Percentiles rank a stretch among this genome's conserved stretches.
Evolutionary conservation across 2,329 filamentous ascomycete species (phyloP).

Genomic region (Xylaria sp.): DNA sequence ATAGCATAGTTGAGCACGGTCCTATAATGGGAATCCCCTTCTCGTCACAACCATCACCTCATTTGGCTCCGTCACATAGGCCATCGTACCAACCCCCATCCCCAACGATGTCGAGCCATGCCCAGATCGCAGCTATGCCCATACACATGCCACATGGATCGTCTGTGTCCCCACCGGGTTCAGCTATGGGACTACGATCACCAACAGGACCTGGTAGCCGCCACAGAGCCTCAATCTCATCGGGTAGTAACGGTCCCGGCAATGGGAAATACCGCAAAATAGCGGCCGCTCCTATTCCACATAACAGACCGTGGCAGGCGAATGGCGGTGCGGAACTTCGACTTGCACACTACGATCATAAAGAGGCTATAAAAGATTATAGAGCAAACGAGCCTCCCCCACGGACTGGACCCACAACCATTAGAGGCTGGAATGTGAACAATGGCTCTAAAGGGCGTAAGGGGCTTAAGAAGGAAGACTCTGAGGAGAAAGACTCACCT

Average conservation of each 20-base stretch:
- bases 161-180: slow-evolving; percentile 45
- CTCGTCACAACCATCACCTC: slow-evolving; percentile 39
- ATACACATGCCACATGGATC: slow-evolving; percentile 44
- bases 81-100: slow-evolving; percentile 43
- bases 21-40: slow-evolving; percentile 44
- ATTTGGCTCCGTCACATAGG: slow-evolving; percentile 25
- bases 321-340: slow-evolving; percentile 64
- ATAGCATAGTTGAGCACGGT: slow-evolving; percentile 49
- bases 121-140: slow-evolving; percentile 42
- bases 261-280: slow-evolving; percentile 66
- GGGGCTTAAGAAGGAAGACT: slow-evolving; percentile 47
- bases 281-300: slow-evolving; percentile 66
- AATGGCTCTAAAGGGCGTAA: slow-evolving; percentile 53
- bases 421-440: slow-evolving; percentile 67
- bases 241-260: slow-evolving; percentile 42
- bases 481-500: slow-evolving; percentile 49
- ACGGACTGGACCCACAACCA: slow-evolving; percentile 65
- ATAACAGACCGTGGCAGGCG: slow-evolving; percentile 60
- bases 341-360: slow-evolving; percentile 66
- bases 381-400: slow-evolving; percentile 65
- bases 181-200: slow-evolving; percentile 43
- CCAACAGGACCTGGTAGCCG: slow-evolving; percentile 47
- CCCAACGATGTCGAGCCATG: slow-evolving; percentile 43
- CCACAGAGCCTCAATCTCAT: slow-evolving; percentile 50
- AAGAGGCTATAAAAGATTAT: slow-evolving; percentile 68